Evolutionary conservation across 2,329 filamentous ascomycete genomes (phyloP).

Genomic region (Periconia digitata): DNA sequence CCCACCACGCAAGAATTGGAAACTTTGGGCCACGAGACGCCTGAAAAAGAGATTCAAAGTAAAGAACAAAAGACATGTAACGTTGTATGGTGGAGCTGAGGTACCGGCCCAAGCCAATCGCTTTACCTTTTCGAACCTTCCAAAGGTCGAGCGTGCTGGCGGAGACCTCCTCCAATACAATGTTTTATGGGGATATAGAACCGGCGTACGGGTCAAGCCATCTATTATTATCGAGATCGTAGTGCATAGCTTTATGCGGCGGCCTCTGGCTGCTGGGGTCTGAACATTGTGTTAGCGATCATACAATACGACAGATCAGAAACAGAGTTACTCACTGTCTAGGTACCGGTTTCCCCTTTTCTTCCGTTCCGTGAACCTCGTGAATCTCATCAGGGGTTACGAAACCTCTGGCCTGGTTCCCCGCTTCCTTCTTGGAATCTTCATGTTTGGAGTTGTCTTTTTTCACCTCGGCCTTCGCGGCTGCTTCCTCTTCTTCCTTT

Average conservation of each 20-base stretch:
- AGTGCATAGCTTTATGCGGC: conserved; percentile 4
- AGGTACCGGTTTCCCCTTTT: conserved; percentile 17
- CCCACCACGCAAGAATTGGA: conserved; percentile 12
- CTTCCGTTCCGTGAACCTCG: conserved; percentile 17
- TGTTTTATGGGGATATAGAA: conserved; percentile 7
- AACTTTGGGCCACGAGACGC: conserved; percentile 7
- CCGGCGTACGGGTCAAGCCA: conserved; percentile 4
- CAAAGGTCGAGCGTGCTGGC: conserved; percentile 5
- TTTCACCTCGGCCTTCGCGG: conserved; percentile 27
- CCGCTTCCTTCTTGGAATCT: conserved; percentile 22
- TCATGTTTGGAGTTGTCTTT: conserved; percentile 10
- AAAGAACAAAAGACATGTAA: background rate
- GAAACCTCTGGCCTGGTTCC: conserved; percentile 19
- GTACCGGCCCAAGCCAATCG: conserved; percentile 21
- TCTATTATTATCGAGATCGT: conserved; percentile 15
- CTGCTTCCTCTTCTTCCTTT: conserved; percentile 28
- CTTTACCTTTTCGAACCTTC: conserved; percentile 8
- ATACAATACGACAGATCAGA: background rate
- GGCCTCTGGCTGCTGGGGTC: conserved; percentile 6
- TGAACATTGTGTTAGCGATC: background rate
- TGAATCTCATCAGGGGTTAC: conserved; percentile 12
- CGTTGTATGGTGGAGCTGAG: conserved; percentile 5
- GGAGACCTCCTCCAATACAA: conserved; percentile 9
- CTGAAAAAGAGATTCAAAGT: conserved; percentile 2
- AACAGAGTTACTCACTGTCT: conserved; percentile 12